Evolutionary conservation across 441 rosid genomes (phyloP).

Genomic region (Erysimum pusillum): DNA sequence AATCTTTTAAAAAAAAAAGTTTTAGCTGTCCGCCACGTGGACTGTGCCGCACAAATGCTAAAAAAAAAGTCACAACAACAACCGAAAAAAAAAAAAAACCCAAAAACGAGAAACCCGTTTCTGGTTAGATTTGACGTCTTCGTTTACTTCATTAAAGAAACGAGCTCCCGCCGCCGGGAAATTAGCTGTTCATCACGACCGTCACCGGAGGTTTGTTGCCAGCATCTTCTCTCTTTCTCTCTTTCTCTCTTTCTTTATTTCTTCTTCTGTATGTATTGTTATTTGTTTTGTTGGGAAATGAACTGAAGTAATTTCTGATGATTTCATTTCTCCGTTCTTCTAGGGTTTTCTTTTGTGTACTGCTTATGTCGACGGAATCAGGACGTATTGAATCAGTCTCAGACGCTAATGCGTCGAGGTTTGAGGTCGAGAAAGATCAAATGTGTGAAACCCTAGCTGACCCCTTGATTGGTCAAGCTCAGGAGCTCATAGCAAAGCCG

Average conservation of each 20-base stretch:
- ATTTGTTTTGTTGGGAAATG: background rate
- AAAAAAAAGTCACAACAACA: background rate
- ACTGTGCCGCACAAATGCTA: background rate
- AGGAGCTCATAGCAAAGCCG: slow-evolving; percentile 39
- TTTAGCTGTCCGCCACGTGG: slow-evolving; percentile 49
- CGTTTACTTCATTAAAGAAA: slow-evolving; percentile 30
- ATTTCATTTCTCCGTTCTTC: slow-evolving; percentile 10
- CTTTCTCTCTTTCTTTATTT: background rate
- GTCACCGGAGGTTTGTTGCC: slow-evolving; percentile 32
- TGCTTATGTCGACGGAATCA: slow-evolving; percentile 55
- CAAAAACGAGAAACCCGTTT: slow-evolving; percentile 30
- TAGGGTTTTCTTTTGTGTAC: slow-evolving; percentile 40
- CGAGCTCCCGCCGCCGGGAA: slow-evolving; percentile 45
- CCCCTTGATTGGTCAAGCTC: slow-evolving; percentile 38
- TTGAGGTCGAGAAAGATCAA: slow-evolving; percentile 31
- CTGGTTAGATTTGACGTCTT: slow-evolving; percentile 42
- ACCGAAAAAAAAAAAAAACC: background rate
- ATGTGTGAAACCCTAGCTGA: slow-evolving; percentile 53
- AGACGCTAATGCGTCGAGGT: slow-evolving; percentile 42
- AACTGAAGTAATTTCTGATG: slow-evolving; percentile 26
- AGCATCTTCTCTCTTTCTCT: background rate
- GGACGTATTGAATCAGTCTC: slow-evolving; percentile 52
- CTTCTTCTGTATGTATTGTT: background rate
- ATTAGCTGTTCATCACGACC: slow-evolving; percentile 19
- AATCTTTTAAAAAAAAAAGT: background rate